phyloP scores from a whole-genome alignment of 2,329 filamentous ascomycete genomes.

The Teratosphaeria viscida region DNA sequence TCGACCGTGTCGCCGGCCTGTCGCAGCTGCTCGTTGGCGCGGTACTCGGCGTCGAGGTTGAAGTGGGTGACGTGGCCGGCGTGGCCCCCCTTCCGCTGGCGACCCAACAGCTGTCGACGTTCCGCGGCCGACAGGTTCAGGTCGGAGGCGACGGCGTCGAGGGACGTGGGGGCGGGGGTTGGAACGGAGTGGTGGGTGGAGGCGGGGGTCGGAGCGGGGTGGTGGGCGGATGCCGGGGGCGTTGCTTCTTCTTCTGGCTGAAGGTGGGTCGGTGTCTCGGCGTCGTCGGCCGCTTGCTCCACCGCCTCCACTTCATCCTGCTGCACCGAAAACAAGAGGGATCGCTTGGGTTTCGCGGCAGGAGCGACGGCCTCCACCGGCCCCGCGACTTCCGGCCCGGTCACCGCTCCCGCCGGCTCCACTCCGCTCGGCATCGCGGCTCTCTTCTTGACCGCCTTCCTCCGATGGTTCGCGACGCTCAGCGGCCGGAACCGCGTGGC shows the following conservation, averaged over 20 bases:
- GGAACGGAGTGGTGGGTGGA: slow-evolving; percentile 1
- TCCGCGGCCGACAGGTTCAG: slow-evolving; percentile 70
- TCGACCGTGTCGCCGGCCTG: slow-evolving; percentile 55
- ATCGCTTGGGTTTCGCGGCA: slow-evolving; percentile 45
- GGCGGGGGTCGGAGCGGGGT: slow-evolving; percentile 3
- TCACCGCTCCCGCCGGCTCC: neutral
- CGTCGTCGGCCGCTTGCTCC: slow-evolving; percentile 21
- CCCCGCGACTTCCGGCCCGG: slow-evolving; percentile 1
- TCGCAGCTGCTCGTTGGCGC: slow-evolving; percentile 67
- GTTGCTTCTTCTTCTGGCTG: neutral
- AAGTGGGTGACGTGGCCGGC: slow-evolving; percentile 68
- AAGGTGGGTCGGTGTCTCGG: neutral
- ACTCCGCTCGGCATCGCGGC: neutral
- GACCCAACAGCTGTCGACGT: slow-evolving; percentile 76
- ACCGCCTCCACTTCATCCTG: slow-evolving; percentile 21
- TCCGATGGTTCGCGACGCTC: slow-evolving; percentile 68
- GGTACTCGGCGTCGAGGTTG: slow-evolving; percentile 81
- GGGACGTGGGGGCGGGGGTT: slow-evolving; percentile 37
- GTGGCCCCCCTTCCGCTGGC: slow-evolving; percentile 35
- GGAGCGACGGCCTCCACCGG: neutral
- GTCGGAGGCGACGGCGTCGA: slow-evolving; percentile 62
- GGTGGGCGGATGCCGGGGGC: slow-evolving; percentile 1
- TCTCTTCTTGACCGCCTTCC: neutral
- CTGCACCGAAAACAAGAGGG: slow-evolving; percentile 63
- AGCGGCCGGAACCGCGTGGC: slow-evolving; percentile 82